A percentile compares a stretch with the other conserved stretches of the same genome.
Evolutionary conservation across 2,329 filamentous ascomycete genomes (phyloP).

Genomic region (Rosellinia necatrix): DNA sequence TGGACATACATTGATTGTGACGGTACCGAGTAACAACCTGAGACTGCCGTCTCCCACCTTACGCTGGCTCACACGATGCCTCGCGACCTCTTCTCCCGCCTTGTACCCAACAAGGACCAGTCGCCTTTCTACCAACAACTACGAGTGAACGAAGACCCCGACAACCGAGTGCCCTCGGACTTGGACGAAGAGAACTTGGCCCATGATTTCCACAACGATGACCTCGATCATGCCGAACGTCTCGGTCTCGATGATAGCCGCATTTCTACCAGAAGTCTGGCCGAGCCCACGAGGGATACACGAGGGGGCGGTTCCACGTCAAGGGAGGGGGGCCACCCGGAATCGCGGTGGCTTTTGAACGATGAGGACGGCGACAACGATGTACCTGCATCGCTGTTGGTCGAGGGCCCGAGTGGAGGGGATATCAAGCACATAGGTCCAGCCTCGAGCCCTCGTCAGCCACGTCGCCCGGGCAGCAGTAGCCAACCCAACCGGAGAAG

Average conservation of each 20-base stretch:
- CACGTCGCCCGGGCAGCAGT: constrained; percentile 41
- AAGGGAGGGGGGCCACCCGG: constrained; percentile 25
- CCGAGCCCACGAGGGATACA: constrained; percentile 26
- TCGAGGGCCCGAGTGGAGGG: constrained; percentile 51
- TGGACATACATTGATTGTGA: constrained; percentile 4
- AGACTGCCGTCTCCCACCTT: neutral
- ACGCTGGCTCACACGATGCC: constrained; percentile 45
- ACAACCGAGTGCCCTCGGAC: constrained; percentile 48
- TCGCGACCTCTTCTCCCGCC: constrained; percentile 53
- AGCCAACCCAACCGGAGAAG: constrained; percentile 51
- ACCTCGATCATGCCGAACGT: constrained; percentile 49
- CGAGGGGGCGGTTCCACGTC: constrained; percentile 20
- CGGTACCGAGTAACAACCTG: constrained; percentile 5
- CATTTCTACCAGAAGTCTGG: constrained; percentile 47
- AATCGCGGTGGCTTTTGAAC: constrained; percentile 38
- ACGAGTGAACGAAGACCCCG: constrained; percentile 47
- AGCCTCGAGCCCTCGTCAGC: constrained; percentile 32
- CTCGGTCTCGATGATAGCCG: constrained; percentile 53
- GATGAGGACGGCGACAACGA: constrained; percentile 56
- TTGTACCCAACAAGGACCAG: constrained; percentile 44
- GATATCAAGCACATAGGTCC: constrained; percentile 34
- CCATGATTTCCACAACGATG: constrained; percentile 56
- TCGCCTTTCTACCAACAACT: constrained; percentile 58
- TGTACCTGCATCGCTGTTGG: constrained; percentile 65
- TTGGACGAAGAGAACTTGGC: constrained; percentile 60